phyloP scores from a whole-genome alignment of 2,329 filamentous ascomycete species.

The Trichoderma semiorbis region DNA sequence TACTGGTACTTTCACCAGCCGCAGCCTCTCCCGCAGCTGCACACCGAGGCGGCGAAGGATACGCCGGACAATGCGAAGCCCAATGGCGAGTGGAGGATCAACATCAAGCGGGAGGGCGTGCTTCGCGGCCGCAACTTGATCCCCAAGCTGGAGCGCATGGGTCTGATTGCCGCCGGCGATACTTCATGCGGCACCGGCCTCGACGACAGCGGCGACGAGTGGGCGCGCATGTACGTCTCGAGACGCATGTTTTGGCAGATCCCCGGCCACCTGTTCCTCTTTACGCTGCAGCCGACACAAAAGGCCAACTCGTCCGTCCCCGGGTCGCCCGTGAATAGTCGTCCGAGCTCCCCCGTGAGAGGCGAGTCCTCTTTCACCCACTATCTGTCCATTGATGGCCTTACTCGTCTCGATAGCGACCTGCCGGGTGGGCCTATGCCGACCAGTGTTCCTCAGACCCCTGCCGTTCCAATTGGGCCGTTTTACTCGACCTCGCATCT shows the following conservation, averaged over 20 bases:
- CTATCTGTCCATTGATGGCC: constrained; percentile 23
- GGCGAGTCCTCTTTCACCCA: constrained; percentile 30
- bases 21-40: constrained; percentile 62
- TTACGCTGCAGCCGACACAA: constrained; percentile 65
- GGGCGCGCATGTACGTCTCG: constrained; percentile 79
- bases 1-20: constrained; percentile 98
- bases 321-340: constrained; percentile 51
- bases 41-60: constrained; percentile 57
- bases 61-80: constrained; percentile 71
- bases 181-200: constrained; percentile 67
- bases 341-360: constrained; percentile 50
- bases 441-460: constrained; percentile 30
- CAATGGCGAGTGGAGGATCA: constrained; percentile 80
- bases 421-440: constrained; percentile 39
- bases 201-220: constrained; percentile 61
- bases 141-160: constrained; percentile 91
- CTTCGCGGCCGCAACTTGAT: constrained; percentile 79
- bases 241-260: constrained; percentile 87
- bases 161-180: constrained; percentile 72
- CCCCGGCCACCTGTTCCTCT: constrained; percentile 81
- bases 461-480: constrained; percentile 55
- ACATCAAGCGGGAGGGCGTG: constrained; percentile 82
- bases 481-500: constrained; percentile 81
- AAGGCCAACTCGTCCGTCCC: constrained; percentile 38
- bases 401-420: constrained; percentile 33